These are phyloP conservation scores for Kwoniella pini DNA, from an alignment of 768 basidiomycete genomes.

Conservation along the genomic window DNA sequence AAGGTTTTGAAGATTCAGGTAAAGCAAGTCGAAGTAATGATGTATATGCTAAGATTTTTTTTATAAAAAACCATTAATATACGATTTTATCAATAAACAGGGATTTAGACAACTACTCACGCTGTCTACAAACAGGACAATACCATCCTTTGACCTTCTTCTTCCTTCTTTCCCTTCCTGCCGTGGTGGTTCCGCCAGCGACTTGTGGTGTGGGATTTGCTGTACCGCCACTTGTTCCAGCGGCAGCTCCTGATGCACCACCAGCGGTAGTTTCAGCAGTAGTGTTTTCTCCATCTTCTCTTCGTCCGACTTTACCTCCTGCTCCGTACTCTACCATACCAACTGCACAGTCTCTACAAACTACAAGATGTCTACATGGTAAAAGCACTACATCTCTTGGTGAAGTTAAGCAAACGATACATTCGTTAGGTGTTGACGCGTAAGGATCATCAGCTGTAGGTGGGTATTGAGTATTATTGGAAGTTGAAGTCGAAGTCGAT, in stretches of 20 bases:
- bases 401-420: conserved; percentile 83
- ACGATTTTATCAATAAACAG: no score
- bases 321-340: conserved; percentile 99
- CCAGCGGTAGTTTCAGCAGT: conserved; percentile 36
- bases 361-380: conserved; percentile 90
- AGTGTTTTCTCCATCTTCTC: conserved; percentile 59
- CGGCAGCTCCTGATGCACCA: neutral
- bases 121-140: conserved; percentile 94
- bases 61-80: no score
- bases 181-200: conserved; percentile 47
- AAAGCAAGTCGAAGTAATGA: conserved; percentile 77
- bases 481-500: conserved; percentile 55
- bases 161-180: conserved; percentile 67
- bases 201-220: conserved; percentile 33
- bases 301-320: conserved; percentile 68
- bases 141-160: conserved; percentile 96
- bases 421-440: conserved; percentile 62
- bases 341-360: conserved; percentile 90
- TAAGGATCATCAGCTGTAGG: conserved; percentile 65
- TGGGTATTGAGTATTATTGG: conserved; percentile 54
- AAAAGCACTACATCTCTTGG: conserved; percentile 89
- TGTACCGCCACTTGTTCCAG: conserved; percentile 11
- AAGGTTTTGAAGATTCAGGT: conserved; percentile 40
- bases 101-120: conserved; percentile 60
- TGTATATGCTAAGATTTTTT: conserved; percentile 84